Evolutionary conservation across 495 filamentous ascomycete genomes (phyloP).

Genomic region (Aspergillus sclerotiicarbonarius): DNA sequence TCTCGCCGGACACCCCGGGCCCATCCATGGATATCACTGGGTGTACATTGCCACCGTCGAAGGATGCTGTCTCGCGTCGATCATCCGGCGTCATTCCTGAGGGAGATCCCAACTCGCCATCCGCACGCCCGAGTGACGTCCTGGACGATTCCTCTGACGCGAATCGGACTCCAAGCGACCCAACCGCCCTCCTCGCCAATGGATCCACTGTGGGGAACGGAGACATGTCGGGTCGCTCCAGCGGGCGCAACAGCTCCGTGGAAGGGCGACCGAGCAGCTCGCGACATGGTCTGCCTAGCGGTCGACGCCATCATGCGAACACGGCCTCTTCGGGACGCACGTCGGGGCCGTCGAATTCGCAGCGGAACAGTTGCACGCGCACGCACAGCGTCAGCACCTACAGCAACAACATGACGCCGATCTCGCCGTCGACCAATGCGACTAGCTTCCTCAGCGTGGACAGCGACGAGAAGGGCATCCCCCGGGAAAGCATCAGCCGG

Average conservation of each 20-base stretch:
- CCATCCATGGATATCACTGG: slow-evolving; percentile 44
- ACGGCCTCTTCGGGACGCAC: slow-evolving; percentile 38
- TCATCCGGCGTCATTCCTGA: slow-evolving; percentile 40
- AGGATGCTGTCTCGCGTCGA: slow-evolving; percentile 31
- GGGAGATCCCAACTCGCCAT: background rate
- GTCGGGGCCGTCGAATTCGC: slow-evolving; percentile 36
- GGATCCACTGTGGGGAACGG: slow-evolving; percentile 14
- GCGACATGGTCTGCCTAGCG: slow-evolving; percentile 23
- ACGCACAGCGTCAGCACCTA: slow-evolving; percentile 44
- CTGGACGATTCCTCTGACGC: slow-evolving; percentile 6
- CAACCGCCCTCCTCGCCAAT: slow-evolving; percentile 33
- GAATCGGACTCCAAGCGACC: slow-evolving; percentile 22
- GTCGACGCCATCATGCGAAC: slow-evolving; percentile 36
- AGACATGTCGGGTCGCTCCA: slow-evolving; percentile 10
- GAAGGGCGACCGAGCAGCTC: slow-evolving; percentile 33
- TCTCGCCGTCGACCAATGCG: slow-evolving; percentile 51
- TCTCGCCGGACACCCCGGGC: slow-evolving; percentile 40
- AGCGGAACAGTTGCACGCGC: slow-evolving; percentile 44
- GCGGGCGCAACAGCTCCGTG: slow-evolving; percentile 18
- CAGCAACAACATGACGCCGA: slow-evolving; percentile 45
- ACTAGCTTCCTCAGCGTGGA: slow-evolving; percentile 51
- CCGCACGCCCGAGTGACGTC: background rate
- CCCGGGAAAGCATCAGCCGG: slow-evolving; percentile 30
- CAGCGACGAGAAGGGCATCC: slow-evolving; percentile 43
- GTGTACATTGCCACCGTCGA: slow-evolving; percentile 19